Evolutionary conservation across 345 rosid species (phyloP), one percentile per base, ranked within the genome.

Genomic region (Eutrema japonicum): DNA sequence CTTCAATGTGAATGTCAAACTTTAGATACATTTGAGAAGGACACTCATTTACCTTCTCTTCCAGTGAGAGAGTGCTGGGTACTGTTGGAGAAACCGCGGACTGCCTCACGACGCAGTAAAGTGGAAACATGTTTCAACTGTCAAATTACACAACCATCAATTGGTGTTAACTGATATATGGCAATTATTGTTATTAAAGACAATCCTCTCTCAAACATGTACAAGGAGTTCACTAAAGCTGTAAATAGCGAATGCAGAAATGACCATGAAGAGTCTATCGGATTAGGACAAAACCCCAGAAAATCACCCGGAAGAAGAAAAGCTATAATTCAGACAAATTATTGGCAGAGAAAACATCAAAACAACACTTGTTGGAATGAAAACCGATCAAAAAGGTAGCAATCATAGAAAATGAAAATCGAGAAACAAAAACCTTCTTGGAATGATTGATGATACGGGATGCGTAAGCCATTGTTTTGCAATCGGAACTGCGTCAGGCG

Each of bases 51-150:
- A 93, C 98, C 95, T 80, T 82, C 79, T 38, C 77, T 73, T 80
- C 70, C 88, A 79, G 55, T 22, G 74, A 68, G 56, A 52, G 80
- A 78, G 56, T 79, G 54, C 8, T 72, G 82, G 43, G 78, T 58
- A 52, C 66, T 81, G 43, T 84, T 79, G 61, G 98, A 83, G 75
- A 86, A 84, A 79, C 89, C 85, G 4, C 89, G 85, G 48, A 76
- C 82, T 71, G 81, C 78, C 66, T 88, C 89, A 42, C 79, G 84
- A 66, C 82, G 74, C 57, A 86, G 76, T 52, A 87, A 59, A 35
- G 68, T 70, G 2, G 93, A 68, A 72, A 79, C 87, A 81, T 79
- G 80, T 78, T 83, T 78, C 75, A 93, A 54, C 98, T 93, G 92
- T 57, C 40, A 62, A 72, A 73, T 67, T 2, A 59, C 62, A 45